Evolutionary conservation across 441 rosid genomes (phyloP).

Genomic region (Jatropha multifida): DNA sequence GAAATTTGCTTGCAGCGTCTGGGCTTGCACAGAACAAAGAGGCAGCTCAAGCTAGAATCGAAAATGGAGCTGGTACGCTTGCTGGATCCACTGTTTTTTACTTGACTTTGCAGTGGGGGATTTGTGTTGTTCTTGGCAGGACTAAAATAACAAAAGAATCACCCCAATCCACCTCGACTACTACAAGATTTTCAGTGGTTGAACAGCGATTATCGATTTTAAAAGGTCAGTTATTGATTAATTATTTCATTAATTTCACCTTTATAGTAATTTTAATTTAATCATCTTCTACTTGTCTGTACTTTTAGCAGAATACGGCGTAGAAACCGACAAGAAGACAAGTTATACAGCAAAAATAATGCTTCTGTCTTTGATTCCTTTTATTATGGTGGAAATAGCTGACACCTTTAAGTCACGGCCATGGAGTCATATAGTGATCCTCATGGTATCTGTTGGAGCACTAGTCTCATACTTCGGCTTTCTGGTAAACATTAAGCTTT

Average conservation of each 20-base stretch:
- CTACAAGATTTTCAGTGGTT: not conserved
- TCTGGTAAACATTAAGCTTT: conserved; percentile 10
- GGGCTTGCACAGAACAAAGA: conserved; percentile 15
- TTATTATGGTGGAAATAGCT: conserved; percentile 13
- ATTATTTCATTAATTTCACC: not conserved
- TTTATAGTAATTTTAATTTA: not conserved
- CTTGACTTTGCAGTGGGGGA: conserved; percentile 25
- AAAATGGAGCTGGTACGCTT: conserved; percentile 12
- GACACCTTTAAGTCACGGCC: conserved; percentile 1
- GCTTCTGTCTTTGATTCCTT: conserved; percentile 25
- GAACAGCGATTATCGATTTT: conserved; percentile 6
- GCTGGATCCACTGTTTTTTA: conserved; percentile 24
- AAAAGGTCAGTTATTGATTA: conserved; percentile 6
- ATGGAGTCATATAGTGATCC: conserved; percentile 7
- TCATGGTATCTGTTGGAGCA: not conserved
- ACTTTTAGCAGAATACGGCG: conserved; percentile 7
- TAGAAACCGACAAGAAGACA: conserved; percentile 11
- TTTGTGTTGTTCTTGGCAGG: conserved; percentile 18
- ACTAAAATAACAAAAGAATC: not conserved
- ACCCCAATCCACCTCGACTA: not conserved
- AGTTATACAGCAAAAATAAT: conserved; percentile 17
- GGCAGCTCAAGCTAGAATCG: conserved; percentile 9
- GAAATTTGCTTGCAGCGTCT: conserved; percentile 9
- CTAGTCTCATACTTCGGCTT: conserved; percentile 5
- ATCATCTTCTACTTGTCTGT: not conserved